Evolutionary conservation across 1,284 basidiomycete species (phyloP).

Genomic region (Pterula multifida): DNA sequence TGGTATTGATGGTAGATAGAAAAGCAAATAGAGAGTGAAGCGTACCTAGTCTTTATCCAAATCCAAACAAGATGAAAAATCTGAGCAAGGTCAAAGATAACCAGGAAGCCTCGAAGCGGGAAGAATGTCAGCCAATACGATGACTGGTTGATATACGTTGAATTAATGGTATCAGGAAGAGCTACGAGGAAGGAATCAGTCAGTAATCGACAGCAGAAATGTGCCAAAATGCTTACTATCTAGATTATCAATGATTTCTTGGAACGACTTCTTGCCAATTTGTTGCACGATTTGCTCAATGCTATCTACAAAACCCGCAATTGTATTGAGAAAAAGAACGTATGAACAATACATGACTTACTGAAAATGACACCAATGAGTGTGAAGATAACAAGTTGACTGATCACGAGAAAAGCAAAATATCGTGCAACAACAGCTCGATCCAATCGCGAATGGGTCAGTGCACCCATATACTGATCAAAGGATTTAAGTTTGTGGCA

Average conservation of each 20-base stretch:
- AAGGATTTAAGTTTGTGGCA: background rate
- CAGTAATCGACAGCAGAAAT: background rate
- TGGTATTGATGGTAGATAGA: constrained; percentile 1
- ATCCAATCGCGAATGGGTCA: constrained; percentile 73
- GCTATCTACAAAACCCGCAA: constrained; percentile 29
- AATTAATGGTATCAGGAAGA: constrained; percentile 60
- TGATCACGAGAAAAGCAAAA: constrained; percentile 85
- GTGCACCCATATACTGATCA: constrained; percentile 70
- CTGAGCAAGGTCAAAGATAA: constrained; percentile 92
- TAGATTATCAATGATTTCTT: constrained; percentile 55
- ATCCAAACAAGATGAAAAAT: constrained; percentile 83
- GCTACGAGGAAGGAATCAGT: constrained; percentile 24
- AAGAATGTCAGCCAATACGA: constrained; percentile 94
- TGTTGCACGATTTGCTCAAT: constrained; percentile 56
- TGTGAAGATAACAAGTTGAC: constrained; percentile 85
- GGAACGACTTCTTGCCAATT: constrained; percentile 58
- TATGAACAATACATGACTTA: constrained; percentile 23
- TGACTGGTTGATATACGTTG: constrained; percentile 73
- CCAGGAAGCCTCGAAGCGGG: constrained; percentile 90
- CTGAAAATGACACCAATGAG: constrained; percentile 82
- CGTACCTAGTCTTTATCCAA: constrained; percentile 68
- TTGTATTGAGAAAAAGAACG: constrained; percentile 3
- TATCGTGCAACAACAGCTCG: constrained; percentile 85
- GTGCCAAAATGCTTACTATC: constrained; percentile 33
- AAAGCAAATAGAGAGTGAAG: constrained; percentile 3